These are phyloP conservation scores for Volvariella volvacea DNA, from an alignment of 1,284 basidiomycete species.

Conservation along the genomic window DNA sequence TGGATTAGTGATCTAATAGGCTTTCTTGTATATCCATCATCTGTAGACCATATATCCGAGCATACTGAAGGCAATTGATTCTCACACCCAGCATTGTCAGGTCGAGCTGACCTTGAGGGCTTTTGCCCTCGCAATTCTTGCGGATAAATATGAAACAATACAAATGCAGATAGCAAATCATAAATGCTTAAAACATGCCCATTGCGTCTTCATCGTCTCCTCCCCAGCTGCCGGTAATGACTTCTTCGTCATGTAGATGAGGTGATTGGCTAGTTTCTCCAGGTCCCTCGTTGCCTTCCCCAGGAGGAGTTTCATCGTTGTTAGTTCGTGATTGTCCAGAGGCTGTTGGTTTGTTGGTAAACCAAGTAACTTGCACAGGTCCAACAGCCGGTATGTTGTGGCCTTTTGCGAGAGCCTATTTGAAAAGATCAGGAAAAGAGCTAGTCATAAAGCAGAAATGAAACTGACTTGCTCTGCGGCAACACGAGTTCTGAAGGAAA, in stretches of 20 bases:
- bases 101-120: too few species aligned
- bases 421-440: neutral
- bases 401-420: conserved; percentile 63
- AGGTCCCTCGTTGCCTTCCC: conserved; percentile 3
- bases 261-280: conserved; percentile 12
- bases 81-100: too few species aligned
- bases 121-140: too few species aligned
- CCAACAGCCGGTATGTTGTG: conserved; percentile 56
- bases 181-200: conserved; percentile 33
- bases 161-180: too few species aligned
- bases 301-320: conserved; percentile 9
- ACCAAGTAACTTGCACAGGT: conserved; percentile 60
- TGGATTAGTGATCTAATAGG: conserved; percentile 18
- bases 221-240: conserved; percentile 54
- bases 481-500: conserved; percentile 59
- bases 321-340: conserved; percentile 10
- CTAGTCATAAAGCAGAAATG: neutral
- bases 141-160: too few species aligned
- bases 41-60: too few species aligned
- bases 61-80: too few species aligned
- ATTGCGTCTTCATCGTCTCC: conserved; percentile 58
- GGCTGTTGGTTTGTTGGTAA: conserved; percentile 27
- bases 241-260: conserved; percentile 40
- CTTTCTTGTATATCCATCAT: neutral
- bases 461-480: conserved; percentile 67